These are phyloP conservation scores for Astragalus membranaceus DNA, from an alignment of 306 rosid species.

Conservation along the genomic window DNA sequence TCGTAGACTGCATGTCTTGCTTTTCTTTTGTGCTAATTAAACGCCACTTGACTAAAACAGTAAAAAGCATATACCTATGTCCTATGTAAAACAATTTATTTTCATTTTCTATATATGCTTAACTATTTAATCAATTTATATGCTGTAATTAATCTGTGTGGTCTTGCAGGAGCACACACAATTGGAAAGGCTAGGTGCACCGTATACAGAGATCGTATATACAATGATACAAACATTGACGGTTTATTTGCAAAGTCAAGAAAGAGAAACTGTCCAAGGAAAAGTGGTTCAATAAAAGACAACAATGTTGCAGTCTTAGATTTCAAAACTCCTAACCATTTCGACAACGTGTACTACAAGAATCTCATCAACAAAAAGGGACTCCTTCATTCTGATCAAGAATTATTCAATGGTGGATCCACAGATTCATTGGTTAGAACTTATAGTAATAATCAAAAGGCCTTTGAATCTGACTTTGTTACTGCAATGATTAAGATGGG, in stretches of 20 bases:
- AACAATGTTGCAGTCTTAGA: constrained; percentile 56
- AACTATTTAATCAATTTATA: too few species aligned
- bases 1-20: constrained; percentile 12
- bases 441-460: constrained; percentile 29
- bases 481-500: constrained; percentile 83
- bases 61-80: too few species aligned
- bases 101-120: too few species aligned
- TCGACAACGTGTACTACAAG: constrained; percentile 58
- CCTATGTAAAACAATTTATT: too few species aligned
- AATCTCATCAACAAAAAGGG: constrained; percentile 62
- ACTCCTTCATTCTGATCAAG: constrained; percentile 74
- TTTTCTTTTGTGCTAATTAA: background rate
- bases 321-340: constrained; percentile 36
- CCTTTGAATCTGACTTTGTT: constrained; percentile 46
- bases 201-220: constrained; percentile 32
- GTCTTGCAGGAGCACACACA: constrained; percentile 72
- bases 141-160: background rate
- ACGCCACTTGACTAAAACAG: background rate
- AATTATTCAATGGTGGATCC: constrained; percentile 59
- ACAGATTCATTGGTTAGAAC: constrained; percentile 49
- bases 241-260: constrained; percentile 42
- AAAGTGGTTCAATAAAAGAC: constrained; percentile 37
- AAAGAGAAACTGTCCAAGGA: constrained; percentile 43
- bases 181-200: constrained; percentile 69
- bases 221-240: constrained; percentile 47